Base-by-base conservation (phyloP, 1,284 basidiomycete genomes). In the Sporisorium scitamineum region DNA sequence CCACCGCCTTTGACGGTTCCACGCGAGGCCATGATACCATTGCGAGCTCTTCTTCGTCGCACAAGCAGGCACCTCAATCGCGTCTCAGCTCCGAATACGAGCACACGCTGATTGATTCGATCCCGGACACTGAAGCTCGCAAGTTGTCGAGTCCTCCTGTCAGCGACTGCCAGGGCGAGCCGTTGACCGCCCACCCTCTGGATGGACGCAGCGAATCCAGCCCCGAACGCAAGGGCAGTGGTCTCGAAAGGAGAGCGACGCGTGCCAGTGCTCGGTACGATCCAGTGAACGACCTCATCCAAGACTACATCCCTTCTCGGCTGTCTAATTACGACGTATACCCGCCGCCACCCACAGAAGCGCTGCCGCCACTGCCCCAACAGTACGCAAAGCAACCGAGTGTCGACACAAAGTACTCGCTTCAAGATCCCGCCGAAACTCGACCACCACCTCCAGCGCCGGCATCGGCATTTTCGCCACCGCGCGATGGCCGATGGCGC, bases 281-380 rank as follows among this genome's bases (percentile, higher is more conserved):
- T 18, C 74, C 77, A 16, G 74, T 79, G 53, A 68, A 67, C 47
- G 79, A 80, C 29, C 37, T 80, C n/a, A 64, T 80, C 27, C 55
- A 73, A 22, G 76, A 76, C 50, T 80, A 80, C 62, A 62, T 74
- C 16, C 62, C 70, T 2, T 59, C 65, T 10, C 50, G 56, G 18
- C 48, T 37, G 1, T 60, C 67, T 41, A 61, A 64, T 7, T 65
- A 55, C 14, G 72, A 75, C 39, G 31, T 70, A 8, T 70, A 75
- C 29, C 72, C 72, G 16, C 66, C 71, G 14, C 66, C 67, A 13
- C 53, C 71, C 6, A 31, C 45, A 16, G 63, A 72, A 14, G 26
- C 63, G 2, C 16, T 72, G 42, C 70, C 70, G 16, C 26, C 70
- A 13, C 47, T 72, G n/a, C 70, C 70, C 6, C 31, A 42, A 6